Evolutionary conservation across 257 asterid species (phyloP).

Genomic region (Solanum chaucha): DNA sequence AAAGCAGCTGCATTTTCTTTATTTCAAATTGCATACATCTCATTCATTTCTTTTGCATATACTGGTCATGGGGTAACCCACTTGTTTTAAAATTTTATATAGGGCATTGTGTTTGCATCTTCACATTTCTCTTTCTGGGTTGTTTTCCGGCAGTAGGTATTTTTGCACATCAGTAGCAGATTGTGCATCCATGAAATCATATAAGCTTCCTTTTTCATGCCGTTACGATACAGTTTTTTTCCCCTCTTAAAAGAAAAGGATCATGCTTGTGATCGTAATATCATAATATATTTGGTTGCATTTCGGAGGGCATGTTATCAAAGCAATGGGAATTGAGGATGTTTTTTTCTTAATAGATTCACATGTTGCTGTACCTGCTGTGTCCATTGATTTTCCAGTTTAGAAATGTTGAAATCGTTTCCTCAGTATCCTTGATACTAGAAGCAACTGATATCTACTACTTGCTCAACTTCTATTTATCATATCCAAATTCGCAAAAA

Average conservation of each 20-base stretch:
- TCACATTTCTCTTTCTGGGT: conserved; percentile 8
- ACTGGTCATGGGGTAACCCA: conserved; percentile 15
- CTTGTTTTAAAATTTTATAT: conserved; percentile 5
- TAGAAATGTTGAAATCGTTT: background rate
- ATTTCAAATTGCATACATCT: conserved; percentile 35
- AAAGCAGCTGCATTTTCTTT: conserved; percentile 11
- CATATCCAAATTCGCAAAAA: background rate
- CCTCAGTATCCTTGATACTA: background rate
- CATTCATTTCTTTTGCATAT: conserved; percentile 29
- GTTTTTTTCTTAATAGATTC: background rate
- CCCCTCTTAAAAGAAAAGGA: background rate
- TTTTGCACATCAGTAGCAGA: background rate
- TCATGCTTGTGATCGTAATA: background rate
- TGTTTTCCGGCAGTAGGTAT: conserved; percentile 3
- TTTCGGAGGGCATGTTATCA: background rate
- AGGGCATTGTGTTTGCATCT: conserved; percentile 18
- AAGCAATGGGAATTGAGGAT: background rate
- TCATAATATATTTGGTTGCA: background rate
- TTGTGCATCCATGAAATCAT: conserved; percentile 1
- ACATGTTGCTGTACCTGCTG: background rate
- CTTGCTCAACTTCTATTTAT: background rate
- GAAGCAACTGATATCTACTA: background rate
- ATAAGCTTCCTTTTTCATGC: background rate
- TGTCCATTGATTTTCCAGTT: background rate
- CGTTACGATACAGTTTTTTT: background rate